phyloP scores from a whole-genome alignment of 2,329 filamentous ascomycete species.

The Aspergillus sclerotialis region DNA sequence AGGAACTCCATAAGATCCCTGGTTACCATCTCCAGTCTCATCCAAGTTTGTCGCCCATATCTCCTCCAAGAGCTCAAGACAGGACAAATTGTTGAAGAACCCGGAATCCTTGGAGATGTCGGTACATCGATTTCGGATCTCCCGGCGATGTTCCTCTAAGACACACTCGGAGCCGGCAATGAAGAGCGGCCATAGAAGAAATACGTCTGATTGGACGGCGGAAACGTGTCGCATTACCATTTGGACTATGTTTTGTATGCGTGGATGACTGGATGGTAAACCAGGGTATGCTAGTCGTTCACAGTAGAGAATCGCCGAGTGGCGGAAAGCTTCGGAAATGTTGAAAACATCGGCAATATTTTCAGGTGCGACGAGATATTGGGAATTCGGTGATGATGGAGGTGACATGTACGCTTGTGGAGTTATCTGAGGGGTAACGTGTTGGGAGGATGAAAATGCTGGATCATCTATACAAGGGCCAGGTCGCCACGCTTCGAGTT shows the following conservation, averaged over 20 bases:
- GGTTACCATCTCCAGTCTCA: not conserved
- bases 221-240: conserved; percentile 78
- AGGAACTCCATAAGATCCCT: not conserved
- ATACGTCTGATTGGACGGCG: conserved; percentile 75
- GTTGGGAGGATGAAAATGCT: conserved; percentile 8
- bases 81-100: conserved; percentile 88
- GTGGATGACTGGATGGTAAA: conserved; percentile 63
- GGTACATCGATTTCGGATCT: conserved; percentile 71
- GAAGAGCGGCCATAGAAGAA: conserved; percentile 88
- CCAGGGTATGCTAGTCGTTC: conserved; percentile 76
- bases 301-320: conserved; percentile 80
- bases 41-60: conserved; percentile 57
- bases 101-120: conserved; percentile 84
- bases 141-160: conserved; percentile 67
- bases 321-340: conserved; percentile 84
- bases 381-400: conserved; percentile 17
- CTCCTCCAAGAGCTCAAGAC: conserved; percentile 75
- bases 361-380: conserved; percentile 40
- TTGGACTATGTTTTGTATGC: conserved; percentile 76
- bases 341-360: conserved; percentile 70
- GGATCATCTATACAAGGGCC: conserved; percentile 33
- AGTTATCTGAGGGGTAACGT: conserved; percentile 6
- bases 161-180: conserved; percentile 85
- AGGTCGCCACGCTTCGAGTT: conserved; percentile 77
- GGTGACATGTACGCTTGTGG: conserved; percentile 23